phyloP scores from a whole-genome alignment of 345 rosid genomes.

The Eucalyptus sp. region DNA sequence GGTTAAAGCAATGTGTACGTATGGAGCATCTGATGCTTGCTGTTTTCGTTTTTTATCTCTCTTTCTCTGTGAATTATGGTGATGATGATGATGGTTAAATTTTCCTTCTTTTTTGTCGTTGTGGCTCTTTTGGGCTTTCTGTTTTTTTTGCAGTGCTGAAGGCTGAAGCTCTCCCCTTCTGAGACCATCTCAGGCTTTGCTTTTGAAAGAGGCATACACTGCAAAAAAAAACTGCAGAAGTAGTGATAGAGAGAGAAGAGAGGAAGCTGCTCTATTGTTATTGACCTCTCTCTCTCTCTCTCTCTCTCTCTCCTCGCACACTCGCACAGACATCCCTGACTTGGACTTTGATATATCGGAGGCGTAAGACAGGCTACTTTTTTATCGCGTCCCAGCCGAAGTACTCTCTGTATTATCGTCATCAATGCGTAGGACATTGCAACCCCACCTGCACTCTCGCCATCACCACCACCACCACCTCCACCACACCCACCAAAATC shows the following conservation, averaged over 20 bases:
- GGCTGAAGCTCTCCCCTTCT: slow-evolving; percentile 4
- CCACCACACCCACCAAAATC: slow-evolving; percentile 2
- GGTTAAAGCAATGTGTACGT: background rate
- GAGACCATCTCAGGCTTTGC: slow-evolving; percentile 22
- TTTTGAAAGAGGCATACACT: slow-evolving; percentile 6
- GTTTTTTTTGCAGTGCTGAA: slow-evolving; percentile 18
- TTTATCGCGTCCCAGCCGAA: slow-evolving; percentile 22
- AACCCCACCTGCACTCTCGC: slow-evolving; percentile 24
- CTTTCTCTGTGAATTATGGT: background rate
- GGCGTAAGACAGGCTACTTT: slow-evolving; percentile 26
- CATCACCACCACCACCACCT: slow-evolving; percentile 8
- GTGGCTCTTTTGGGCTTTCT: background rate
- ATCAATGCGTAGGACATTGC: slow-evolving; percentile 47
- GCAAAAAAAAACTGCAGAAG: slow-evolving; percentile 48
- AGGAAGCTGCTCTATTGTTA: background rate
- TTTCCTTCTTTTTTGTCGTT: background rate
- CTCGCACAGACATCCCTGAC: slow-evolving; percentile 33
- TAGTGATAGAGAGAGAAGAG: slow-evolving; percentile 13
- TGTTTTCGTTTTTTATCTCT: background rate
- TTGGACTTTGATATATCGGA: slow-evolving; percentile 66
- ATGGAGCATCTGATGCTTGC: slow-evolving; percentile 14
- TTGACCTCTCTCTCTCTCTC: background rate
- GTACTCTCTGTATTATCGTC: slow-evolving; percentile 29
- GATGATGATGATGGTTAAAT: background rate
- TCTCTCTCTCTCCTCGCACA: background rate